Evolutionary conservation across 2,329 filamentous ascomycete species (phyloP), one percentile per base, ranked within the genome.

Genomic region (Diaporthe batatas): DNA sequence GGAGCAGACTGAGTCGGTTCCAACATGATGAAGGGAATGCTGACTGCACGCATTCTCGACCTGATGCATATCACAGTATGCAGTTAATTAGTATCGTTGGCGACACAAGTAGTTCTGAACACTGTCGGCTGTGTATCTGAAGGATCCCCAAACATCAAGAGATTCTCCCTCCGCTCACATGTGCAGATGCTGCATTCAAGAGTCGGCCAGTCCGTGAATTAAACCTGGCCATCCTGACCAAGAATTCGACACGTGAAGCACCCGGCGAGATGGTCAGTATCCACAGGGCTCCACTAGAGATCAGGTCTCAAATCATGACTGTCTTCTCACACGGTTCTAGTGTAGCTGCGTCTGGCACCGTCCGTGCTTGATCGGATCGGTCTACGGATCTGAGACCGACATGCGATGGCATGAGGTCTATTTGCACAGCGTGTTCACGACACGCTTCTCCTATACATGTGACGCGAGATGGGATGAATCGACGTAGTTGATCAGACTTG

Each of bases 231-330:
- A 36, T 34, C 18, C 42, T 49, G 11, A 29, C 14, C 7, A 49
- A 65, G 29, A 23, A 51, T 6, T 10, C 44, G 21, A 47, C 44
- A 21, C 44, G 44, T 49, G 14, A 49, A 51, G 44, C 12, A 65
- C 34, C 62, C 62, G 62, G 18, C 29, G 44, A 36, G 8, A 14
- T 51, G 62, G 44, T 51, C 21, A 36, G 44, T 14, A 65, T 21
- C 62, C 44, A 65, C 44, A 65, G 6, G 47, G 62, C 25, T 14
- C 62, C 44, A 65, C 44, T 25, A 7, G 12, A n/a, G 21, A 51
- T 36, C 29, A 39, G 2, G 44, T 51, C 23, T 23, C 29, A 34
- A 65, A 36, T 65, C 57, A 42, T 18, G 32, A 47, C 4, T 32
- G 58, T n/a, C 7, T 6, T 54, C 10, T 32, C 32, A 32, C 32